A percentile compares a stretch with the other conserved stretches of the same genome.
Conservation (phyloP, 139 green algal species). For the Chlorella ohadii region DNA sequence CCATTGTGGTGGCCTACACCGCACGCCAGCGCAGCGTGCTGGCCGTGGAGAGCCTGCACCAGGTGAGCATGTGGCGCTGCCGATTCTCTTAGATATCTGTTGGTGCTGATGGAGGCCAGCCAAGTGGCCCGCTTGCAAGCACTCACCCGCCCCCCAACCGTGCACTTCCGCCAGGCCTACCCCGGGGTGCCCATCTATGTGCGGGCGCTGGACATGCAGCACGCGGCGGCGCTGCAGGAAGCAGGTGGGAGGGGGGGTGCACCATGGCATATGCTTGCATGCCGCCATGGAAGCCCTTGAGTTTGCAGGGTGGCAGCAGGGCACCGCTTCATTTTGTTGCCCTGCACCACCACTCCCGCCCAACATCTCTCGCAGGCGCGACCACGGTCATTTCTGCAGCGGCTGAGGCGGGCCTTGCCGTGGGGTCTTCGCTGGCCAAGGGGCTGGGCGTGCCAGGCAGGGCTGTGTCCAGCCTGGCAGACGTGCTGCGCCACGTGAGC, state of each 20-base stretch:
- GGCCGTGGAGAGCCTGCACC: constrained; percentile 68
- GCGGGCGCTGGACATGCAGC: constrained; percentile 75
- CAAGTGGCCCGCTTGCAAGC: no score
- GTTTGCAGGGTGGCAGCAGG: no score
- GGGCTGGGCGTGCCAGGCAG: constrained; percentile 42
- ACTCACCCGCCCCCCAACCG: no score
- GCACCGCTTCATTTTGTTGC: no score
- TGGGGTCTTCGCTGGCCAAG: constrained; percentile 64
- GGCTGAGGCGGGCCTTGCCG: constrained; percentile 74
- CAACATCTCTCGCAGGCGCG: constrained; percentile 56
- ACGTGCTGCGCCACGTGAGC: constrained; percentile 45
- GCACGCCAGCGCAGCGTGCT: constrained; percentile 55
- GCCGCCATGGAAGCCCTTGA: no score
- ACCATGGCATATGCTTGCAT: background rate
- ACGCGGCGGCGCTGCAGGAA: constrained; percentile 80
- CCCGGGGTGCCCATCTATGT: constrained; percentile 84
- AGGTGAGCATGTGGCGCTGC: background rate
- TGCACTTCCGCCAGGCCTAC: constrained; percentile 43
- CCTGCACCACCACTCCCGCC: no score
- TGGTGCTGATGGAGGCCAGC: no score
- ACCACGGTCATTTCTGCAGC: constrained; percentile 67
- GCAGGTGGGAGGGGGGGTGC: constrained; percentile 68
- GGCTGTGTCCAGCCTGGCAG: constrained; percentile 38
- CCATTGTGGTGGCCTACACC: constrained; percentile 83
- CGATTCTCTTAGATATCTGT: no score